Evolutionary conservation across 345 rosid genomes (phyloP).

Genomic region (Salix koriyanagi): DNA sequence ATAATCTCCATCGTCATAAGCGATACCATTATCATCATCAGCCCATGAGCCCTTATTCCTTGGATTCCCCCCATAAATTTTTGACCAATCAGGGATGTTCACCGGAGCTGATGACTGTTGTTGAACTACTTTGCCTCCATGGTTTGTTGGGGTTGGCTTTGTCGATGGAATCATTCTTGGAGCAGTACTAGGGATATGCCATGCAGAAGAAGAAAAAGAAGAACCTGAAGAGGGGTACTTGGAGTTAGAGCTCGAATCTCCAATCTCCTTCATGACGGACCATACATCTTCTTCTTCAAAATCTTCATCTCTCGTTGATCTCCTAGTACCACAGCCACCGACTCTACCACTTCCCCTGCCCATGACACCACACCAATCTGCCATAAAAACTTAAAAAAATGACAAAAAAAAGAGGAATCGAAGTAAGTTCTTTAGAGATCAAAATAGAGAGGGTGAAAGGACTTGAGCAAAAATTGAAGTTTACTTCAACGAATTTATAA

Average conservation of each 20-base stretch:
- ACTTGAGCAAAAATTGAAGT: conserved; percentile 5
- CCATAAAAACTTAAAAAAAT: conserved; percentile 21
- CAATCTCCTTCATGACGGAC: conserved; percentile 41
- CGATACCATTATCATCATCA: neutral
- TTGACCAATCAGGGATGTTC: conserved; percentile 90
- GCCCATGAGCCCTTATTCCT: conserved; percentile 13
- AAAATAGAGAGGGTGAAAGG: neutral
- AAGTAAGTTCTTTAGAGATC: neutral
- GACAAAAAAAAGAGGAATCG: neutral
- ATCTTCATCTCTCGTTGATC: conserved; percentile 44
- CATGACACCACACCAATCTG: conserved; percentile 33
- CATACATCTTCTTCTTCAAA: conserved; percentile 76
- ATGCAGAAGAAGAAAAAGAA: conserved; percentile 39
- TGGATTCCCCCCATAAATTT: conserved; percentile 56
- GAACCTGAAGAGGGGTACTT: neutral
- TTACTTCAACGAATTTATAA: conserved; percentile 16
- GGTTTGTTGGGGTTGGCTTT: conserved; percentile 12
- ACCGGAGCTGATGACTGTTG: conserved; percentile 76
- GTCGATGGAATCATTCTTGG: conserved; percentile 37
- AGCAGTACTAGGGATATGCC: conserved; percentile 27
- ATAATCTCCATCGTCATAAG: neutral
- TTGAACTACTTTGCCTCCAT: conserved; percentile 22
- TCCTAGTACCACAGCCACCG: conserved; percentile 14
- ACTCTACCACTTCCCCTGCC: conserved; percentile 12
- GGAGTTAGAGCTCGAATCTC: conserved; percentile 38